Conservation (phyloP, 371 early-diverging fungal species). For the Entomophthora muscae region DNA sequence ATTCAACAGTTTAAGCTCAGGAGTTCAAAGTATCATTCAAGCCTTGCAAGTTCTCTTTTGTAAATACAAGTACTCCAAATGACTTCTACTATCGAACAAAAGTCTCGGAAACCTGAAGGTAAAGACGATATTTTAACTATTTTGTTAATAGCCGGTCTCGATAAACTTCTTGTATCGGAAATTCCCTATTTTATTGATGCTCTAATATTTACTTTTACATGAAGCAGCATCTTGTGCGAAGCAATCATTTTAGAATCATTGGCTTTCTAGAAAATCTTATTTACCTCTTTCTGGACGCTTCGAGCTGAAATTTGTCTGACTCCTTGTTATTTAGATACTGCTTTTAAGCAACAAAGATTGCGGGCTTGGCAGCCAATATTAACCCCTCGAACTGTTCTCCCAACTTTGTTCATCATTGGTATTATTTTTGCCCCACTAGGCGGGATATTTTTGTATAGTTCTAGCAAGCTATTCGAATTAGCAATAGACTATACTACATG, state of each 20-base stretch:
- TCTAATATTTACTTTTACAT: neutral
- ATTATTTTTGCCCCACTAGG: constrained; percentile 88
- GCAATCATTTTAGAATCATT: neutral
- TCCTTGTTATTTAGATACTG: constrained; percentile 41
- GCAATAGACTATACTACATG: constrained; percentile 84
- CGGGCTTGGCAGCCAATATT: constrained; percentile 96
- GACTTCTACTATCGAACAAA: neutral
- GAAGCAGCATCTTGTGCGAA: neutral
- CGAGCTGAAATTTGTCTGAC: neutral
- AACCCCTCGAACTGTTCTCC: constrained; percentile 83
- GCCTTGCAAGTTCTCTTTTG: too few relatives aligned
- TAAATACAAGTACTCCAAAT: neutral
- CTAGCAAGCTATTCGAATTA: constrained; percentile 49
- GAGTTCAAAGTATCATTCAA: too few relatives aligned
- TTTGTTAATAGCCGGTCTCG: neutral
- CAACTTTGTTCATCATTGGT: constrained; percentile 80
- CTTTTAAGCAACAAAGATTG: constrained; percentile 92
- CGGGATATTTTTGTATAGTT: constrained; percentile 53
- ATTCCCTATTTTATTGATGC: neutral
- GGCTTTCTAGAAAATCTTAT: neutral
- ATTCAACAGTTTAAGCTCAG: too few relatives aligned
- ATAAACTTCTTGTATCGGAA: neutral
- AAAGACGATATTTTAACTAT: neutral
- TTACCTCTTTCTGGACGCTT: neutral
- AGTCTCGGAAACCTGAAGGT: neutral